Conservation (phyloP, 495 filamentous ascomycete genomes). For the Bathelium albidoporum region DNA sequence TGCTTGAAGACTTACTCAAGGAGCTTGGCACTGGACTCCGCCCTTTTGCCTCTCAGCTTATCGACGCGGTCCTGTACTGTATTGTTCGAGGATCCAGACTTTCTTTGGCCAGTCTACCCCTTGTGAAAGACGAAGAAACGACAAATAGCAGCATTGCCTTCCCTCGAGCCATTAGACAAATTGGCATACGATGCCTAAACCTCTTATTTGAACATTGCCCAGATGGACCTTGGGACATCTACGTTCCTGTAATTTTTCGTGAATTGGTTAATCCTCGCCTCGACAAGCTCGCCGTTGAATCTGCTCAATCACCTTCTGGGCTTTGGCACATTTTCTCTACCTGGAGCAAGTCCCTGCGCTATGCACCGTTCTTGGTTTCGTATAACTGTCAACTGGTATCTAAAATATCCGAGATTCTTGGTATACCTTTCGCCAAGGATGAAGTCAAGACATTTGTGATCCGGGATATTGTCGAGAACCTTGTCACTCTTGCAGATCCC, state of each 20-base stretch:
- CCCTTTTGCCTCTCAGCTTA: constrained; percentile 49
- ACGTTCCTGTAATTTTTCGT: constrained; percentile 56
- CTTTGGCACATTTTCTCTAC: constrained; percentile 68
- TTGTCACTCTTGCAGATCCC: constrained; percentile 34
- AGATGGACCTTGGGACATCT: constrained; percentile 58
- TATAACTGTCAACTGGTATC: constrained; percentile 53
- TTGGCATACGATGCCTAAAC: constrained; percentile 67
- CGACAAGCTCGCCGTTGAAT: constrained; percentile 73
- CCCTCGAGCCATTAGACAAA: constrained; percentile 59
- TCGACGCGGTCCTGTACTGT: constrained; percentile 70
- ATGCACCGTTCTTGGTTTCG: constrained; percentile 56
- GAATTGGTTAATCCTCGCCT: constrained; percentile 68
- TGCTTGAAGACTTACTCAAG: constrained; percentile 79
- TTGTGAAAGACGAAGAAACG: constrained; percentile 40
- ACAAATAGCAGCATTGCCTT: constrained; percentile 40
- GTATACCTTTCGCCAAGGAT: constrained; percentile 67
- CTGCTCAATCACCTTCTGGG: constrained; percentile 77
- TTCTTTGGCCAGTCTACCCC: too few relatives aligned
- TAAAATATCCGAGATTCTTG: constrained; percentile 61
- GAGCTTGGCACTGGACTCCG: constrained; percentile 61
- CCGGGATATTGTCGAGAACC: constrained; percentile 54
- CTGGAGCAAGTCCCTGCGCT: constrained; percentile 60
- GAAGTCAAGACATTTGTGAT: constrained; percentile 79
- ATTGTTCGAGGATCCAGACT: constrained; percentile 36
- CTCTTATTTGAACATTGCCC: constrained; percentile 61